phyloP scores from a whole-genome alignment of 495 filamentous ascomycete species.

The Neurospora sp. region DNA sequence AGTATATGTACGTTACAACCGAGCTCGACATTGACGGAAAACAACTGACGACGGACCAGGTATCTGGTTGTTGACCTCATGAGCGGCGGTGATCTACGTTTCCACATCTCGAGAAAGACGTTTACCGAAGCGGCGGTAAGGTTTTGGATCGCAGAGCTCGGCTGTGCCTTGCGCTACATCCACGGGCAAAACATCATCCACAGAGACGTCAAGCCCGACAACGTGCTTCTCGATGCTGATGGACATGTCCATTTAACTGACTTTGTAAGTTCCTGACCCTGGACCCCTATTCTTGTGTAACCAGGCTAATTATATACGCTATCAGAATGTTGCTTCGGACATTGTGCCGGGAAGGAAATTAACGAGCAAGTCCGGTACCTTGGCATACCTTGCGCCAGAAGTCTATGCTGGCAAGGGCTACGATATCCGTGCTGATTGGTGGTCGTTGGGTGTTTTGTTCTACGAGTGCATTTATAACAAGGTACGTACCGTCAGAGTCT shows the following conservation, averaged over 20 bases:
- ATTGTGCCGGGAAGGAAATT: conserved; percentile 70
- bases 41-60: conserved; percentile 36
- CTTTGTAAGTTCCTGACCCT: conserved; percentile 55
- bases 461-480: conserved; percentile 99
- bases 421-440: conserved; percentile 86
- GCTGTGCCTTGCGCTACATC: conserved; percentile 85
- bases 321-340: conserved; percentile 91
- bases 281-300: conserved; percentile 1
- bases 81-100: conserved; percentile 94
- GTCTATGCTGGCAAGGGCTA: conserved; percentile 88
- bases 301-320: conserved; percentile 9
- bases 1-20: conserved; percentile 72
- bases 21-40: background rate
- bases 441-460: conserved; percentile 92
- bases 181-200: conserved; percentile 91
- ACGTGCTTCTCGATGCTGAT: conserved; percentile 85
- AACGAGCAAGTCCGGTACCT: conserved; percentile 91
- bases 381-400: conserved; percentile 93
- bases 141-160: conserved; percentile 93
- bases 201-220: conserved; percentile 94
- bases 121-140: conserved; percentile 95
- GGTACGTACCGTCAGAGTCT: conserved; percentile 38
- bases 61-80: conserved; percentile 98
- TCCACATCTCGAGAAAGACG: conserved; percentile 95
- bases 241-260: conserved; percentile 97